Conservation (phyloP, 306 rosid species). For the Phaseolus lunatus region DNA sequence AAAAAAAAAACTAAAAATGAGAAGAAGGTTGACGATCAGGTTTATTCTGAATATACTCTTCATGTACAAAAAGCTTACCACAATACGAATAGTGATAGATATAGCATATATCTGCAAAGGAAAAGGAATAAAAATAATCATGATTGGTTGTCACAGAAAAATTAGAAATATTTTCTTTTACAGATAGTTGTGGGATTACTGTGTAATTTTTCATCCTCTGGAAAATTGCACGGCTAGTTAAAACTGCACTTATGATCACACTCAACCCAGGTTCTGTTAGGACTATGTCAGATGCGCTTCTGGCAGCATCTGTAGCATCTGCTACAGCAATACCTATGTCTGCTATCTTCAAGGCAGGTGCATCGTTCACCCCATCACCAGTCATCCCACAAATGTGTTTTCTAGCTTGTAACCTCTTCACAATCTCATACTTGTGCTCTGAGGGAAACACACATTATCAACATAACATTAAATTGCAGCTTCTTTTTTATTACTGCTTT, state of each 20-base stretch:
- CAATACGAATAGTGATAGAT: constrained; percentile 81
- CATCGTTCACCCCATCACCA: constrained; percentile 87
- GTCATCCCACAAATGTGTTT: constrained; percentile 87
- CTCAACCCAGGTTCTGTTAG: constrained; percentile 83
- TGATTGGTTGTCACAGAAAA: constrained; percentile 25
- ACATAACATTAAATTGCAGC: background rate
- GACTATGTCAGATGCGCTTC: constrained; percentile 81
- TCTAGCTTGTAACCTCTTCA: constrained; percentile 71
- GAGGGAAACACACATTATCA: constrained; percentile 1
- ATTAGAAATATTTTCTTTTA: background rate
- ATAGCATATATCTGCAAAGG: constrained; percentile 75
- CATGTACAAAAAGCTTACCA: constrained; percentile 55
- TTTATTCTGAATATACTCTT: constrained; percentile 30
- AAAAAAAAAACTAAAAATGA: background rate
- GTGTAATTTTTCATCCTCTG: constrained; percentile 85
- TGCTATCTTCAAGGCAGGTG: constrained; percentile 80
- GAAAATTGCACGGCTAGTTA: constrained; percentile 82
- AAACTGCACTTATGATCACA: constrained; percentile 81
- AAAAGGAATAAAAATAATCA: constrained; percentile 8
- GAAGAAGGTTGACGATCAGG: constrained; percentile 38
- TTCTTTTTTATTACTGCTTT: background rate
- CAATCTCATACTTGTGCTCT: constrained; percentile 87
- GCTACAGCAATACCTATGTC: constrained; percentile 87
- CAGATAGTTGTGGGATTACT: constrained; percentile 46
- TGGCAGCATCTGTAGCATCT: constrained; percentile 79